Evolutionary conservation across 768 basidiomycete genomes (phyloP).

Genomic region (Lentinula sp.): DNA sequence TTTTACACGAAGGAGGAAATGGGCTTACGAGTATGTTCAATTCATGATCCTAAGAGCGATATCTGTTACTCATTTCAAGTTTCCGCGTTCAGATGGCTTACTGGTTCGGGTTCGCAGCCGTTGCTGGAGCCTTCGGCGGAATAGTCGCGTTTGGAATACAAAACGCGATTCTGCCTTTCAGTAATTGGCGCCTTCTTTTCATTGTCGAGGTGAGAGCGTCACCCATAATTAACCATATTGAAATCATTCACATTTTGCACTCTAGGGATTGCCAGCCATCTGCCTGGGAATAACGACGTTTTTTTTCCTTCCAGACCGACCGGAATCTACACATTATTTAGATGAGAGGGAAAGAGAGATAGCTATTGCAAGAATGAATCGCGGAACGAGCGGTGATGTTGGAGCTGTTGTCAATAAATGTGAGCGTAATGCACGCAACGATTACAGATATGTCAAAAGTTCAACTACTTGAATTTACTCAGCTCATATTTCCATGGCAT

Average conservation of each 20-base stretch:
- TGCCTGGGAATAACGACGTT: conserved; percentile 53
- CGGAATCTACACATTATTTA: conserved; percentile 61
- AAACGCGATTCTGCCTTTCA: conserved; percentile 41
- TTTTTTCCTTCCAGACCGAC: conserved; percentile 60
- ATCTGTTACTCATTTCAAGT: neutral
- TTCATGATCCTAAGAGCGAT: neutral
- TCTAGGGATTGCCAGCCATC: conserved; percentile 62
- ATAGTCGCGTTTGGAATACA: conserved; percentile 77
- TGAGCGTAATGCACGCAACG: conserved; percentile 12
- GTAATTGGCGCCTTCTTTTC: conserved; percentile 62
- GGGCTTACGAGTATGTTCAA: conserved; percentile 51
- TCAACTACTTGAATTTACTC: neutral
- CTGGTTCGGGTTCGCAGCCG: conserved; percentile 82
- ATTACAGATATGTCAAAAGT: neutral
- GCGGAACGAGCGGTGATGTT: conserved; percentile 58
- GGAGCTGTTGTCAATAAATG: conserved; percentile 63
- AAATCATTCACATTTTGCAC: neutral
- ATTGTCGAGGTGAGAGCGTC: conserved; percentile 52
- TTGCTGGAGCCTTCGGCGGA: conserved; percentile 84
- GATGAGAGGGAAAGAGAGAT: conserved; percentile 49
- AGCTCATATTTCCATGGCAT: conserved; percentile 60
- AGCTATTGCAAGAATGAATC: conserved; percentile 61
- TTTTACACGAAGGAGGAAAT: conserved; percentile 76
- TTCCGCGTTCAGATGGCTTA: conserved; percentile 48
- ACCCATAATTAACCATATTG: neutral